A percentile compares a stretch with the other conserved stretches of the same genome.
Conservation (phyloP, 345 rosid species). For the Syzygium oleosum region DNA sequence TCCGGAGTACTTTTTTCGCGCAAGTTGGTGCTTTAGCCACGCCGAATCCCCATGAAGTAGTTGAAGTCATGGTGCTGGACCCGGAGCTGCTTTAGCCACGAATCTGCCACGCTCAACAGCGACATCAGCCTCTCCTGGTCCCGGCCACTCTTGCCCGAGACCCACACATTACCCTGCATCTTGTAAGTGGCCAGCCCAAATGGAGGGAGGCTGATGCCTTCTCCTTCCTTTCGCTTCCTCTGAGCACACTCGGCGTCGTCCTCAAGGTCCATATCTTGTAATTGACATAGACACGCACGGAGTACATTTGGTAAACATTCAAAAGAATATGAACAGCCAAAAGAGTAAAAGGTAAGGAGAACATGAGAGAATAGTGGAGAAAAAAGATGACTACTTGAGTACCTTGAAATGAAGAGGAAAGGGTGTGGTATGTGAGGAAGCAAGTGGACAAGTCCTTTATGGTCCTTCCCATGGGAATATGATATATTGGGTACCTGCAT, state of each 20-base stretch:
- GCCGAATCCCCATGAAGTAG: constrained; percentile 28
- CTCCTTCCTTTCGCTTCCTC: constrained; percentile 31
- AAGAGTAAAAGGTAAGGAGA: neutral
- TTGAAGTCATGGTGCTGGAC: constrained; percentile 51
- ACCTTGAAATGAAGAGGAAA: constrained; percentile 51
- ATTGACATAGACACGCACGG: neutral
- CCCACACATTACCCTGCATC: constrained; percentile 51
- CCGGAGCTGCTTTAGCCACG: constrained; percentile 49
- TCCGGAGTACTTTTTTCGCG: neutral
- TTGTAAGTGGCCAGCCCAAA: constrained; percentile 50
- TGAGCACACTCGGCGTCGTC: constrained; percentile 15
- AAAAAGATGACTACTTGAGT: neutral
- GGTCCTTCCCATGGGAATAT: constrained; percentile 52
- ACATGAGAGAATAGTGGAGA: neutral
- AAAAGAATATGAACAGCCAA: neutral
- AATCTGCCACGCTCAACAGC: constrained; percentile 39
- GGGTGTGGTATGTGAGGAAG: constrained; percentile 48
- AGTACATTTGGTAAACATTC: neutral
- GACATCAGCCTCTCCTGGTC: constrained; percentile 40
- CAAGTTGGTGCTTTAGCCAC: neutral
- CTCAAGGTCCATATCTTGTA: constrained; percentile 29
- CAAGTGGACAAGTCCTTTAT: constrained; percentile 50
- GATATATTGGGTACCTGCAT: constrained; percentile 46
- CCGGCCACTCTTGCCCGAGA: constrained; percentile 27
- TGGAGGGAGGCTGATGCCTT: constrained; percentile 25